Base-by-base conservation (phyloP, 495 filamentous ascomycete species). In the Penicillium daleae region DNA sequence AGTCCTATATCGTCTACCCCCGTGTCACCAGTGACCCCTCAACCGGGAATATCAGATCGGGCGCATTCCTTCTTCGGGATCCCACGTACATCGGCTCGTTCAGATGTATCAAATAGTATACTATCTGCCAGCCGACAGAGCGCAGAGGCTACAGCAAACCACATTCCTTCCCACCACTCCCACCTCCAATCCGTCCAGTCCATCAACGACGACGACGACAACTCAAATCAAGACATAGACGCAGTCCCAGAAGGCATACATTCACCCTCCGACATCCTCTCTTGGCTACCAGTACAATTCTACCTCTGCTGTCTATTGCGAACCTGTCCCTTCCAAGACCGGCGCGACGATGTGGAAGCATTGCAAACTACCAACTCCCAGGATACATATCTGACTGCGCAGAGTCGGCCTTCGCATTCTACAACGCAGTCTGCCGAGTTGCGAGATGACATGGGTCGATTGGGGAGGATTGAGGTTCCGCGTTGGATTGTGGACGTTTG, bases 321-420 rank as follows among this genome's bases (percentile, higher is more conserved):
- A 1, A 2, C n/a, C 27, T 40, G 13, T 31, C 32, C 39, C 33
- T 35, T 44, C 22, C 29, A 29, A 4, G 21, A 57, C 3, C 21
- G 40, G 2, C 24, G 42, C 15, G 53, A 63, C 8, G 62, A 66
- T 13, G n/a, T 31, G 4, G 62, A 69, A 27, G 29, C 31, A 27
- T 44, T 71, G 0, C 58, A 69, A 9, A 44, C 50, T 19, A 67
- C 58, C 35, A 51, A 32, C 6, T 74, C 69, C 6, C 56, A 62
- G 13, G 74, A 78, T 0, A 75, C 74, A 1, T 76, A 73, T 64
- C 35, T 66, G 15, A 78, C 75, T 31, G 75, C 75, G 3, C 61
- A 51, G 10, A 72, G 65, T 44, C 57, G 61, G 24, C 33, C 66
- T 33, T 70, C 68, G 51, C 12, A 29, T 35, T 32, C 21, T 56